phyloP scores from a whole-genome alignment of 768 basidiomycete species.

The Chlorophyllum brunneum region DNA sequence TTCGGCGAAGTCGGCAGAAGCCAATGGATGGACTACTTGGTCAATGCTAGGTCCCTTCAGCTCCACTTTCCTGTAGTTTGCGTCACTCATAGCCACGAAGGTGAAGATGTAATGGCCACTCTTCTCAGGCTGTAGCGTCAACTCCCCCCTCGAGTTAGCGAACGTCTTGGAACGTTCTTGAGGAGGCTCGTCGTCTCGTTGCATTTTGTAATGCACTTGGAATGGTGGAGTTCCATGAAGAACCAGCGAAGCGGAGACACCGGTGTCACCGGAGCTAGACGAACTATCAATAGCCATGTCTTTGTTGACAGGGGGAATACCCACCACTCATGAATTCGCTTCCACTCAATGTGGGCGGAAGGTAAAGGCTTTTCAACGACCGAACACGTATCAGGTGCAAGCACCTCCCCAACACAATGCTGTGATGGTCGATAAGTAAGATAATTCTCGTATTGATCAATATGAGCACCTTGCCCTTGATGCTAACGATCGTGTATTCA shows the following conservation, averaged over 20 bases:
- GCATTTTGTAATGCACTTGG: slow-evolving; percentile 72
- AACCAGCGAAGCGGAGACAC: slow-evolving; percentile 82
- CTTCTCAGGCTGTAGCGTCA: slow-evolving; percentile 81
- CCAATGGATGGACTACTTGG: slow-evolving; percentile 87
- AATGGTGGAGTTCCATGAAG: slow-evolving; percentile 90
- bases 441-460: slow-evolving; percentile 5
- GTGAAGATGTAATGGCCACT: slow-evolving; percentile 88
- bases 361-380: slow-evolving; percentile 76
- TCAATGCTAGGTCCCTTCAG: slow-evolving; percentile 77
- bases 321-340: slow-evolving; percentile 87
- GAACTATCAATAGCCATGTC: slow-evolving; percentile 6
- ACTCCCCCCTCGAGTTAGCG: slow-evolving; percentile 68
- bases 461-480: slow-evolving; percentile 60
- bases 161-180: slow-evolving; percentile 59
- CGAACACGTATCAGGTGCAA: slow-evolving; percentile 77
- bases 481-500: slow-evolving; percentile 66
- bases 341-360: slow-evolving; percentile 84
- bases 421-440: slow-evolving; percentile 20
- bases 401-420: slow-evolving; percentile 79
- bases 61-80: slow-evolving; percentile 74
- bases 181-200: slow-evolving; percentile 64
- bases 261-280: slow-evolving; percentile 81
- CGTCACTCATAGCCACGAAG: slow-evolving; percentile 77
- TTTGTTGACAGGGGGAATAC: slow-evolving; percentile 12
- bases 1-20: slow-evolving; percentile 68